phyloP scores from a whole-genome alignment of 345 rosid species.

The Citrus inodora region DNA sequence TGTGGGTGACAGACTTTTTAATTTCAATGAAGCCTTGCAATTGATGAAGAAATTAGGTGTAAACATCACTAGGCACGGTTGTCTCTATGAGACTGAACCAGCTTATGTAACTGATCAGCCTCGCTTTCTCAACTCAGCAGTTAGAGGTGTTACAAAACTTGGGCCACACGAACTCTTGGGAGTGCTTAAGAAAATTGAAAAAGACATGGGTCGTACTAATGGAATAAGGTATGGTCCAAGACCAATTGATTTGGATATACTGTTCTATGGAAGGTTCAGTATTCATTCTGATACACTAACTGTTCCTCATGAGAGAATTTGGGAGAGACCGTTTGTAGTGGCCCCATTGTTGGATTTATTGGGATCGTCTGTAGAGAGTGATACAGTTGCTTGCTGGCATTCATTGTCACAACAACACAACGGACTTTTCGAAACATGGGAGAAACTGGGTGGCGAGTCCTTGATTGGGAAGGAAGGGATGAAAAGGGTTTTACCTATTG shows the following conservation, averaged over 20 bases:
- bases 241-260: slow-evolving; percentile 83
- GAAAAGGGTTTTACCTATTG: slow-evolving; percentile 73
- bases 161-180: slow-evolving; percentile 74
- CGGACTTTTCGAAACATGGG: slow-evolving; percentile 65
- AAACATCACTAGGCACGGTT: slow-evolving; percentile 60
- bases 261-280: slow-evolving; percentile 75
- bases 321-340: slow-evolving; percentile 91
- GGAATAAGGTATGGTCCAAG: slow-evolving; percentile 88
- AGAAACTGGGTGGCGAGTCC: slow-evolving; percentile 75
- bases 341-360: slow-evolving; percentile 88
- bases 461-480: slow-evolving; percentile 69
- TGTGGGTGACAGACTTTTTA: slow-evolving; percentile 66
- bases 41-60: slow-evolving; percentile 65
- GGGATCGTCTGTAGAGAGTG: slow-evolving; percentile 61
- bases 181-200: slow-evolving; percentile 74
- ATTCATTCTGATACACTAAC: slow-evolving; percentile 54
- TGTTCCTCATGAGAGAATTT: slow-evolving; percentile 83
- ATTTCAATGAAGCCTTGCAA: slow-evolving; percentile 63
- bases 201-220: slow-evolving; percentile 65
- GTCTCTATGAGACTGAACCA: slow-evolving; percentile 86
- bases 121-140: slow-evolving; percentile 77
- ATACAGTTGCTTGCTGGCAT: slow-evolving; percentile 78
- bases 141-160: slow-evolving; percentile 73
- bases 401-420: slow-evolving; percentile 50
- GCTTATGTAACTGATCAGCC: slow-evolving; percentile 93